Base-by-base conservation (phyloP, 2,329 filamentous ascomycete species). In the Cytospora schulzeri region DNA sequence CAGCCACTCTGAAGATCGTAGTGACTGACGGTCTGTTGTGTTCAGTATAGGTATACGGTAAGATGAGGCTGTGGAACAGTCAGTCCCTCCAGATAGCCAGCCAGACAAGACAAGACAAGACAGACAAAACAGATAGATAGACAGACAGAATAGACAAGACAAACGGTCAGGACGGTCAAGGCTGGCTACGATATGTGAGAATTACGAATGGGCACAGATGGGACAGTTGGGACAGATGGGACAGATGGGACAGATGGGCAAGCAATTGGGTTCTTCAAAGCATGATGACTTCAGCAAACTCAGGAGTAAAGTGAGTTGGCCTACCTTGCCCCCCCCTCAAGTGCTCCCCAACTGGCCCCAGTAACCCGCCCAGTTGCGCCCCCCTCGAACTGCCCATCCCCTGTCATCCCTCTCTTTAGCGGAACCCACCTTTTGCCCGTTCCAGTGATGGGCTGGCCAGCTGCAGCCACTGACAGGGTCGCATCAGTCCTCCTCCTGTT, bases 371-470 rank as follows among this genome's bases (percentile, higher is more conserved):
- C 28, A n/a, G 48, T 26, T 6, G 41, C n/a, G n/a, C n/a, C n/a
- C 50, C 35, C 31, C 14, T n/a, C 38, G 31, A 11, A 24, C 38
- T 15, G 29, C 53, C 28, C 63, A 41, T 19, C 35, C 52, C 45
- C 28, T 9, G 12, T 28, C 53, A 45, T 45, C 45, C 63, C 33
- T 57, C 55, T 63, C 57, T 53, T 41, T 26, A 48, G 35, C 28
- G n/a, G 28, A 63, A 41, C 65, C 65, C 65, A 66, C 62, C 41
- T 58, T n/a, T 51, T 56, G 57, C 65, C 58, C 65, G 58, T 66
- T 66, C 65, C 65, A 66, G 62, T 62, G 62, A 60, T 60, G 31
- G 54, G 62, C 54, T 45, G 57, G 63, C 63, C 52, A 56, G 35
- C 50, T 54, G 54, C 58, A 59, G 58, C 65, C 57, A 58, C 48